These are phyloP conservation scores for Blastocystis sp. DNA, from an alignment of 352 stramenopile species.

Conservation along the genomic window DNA sequence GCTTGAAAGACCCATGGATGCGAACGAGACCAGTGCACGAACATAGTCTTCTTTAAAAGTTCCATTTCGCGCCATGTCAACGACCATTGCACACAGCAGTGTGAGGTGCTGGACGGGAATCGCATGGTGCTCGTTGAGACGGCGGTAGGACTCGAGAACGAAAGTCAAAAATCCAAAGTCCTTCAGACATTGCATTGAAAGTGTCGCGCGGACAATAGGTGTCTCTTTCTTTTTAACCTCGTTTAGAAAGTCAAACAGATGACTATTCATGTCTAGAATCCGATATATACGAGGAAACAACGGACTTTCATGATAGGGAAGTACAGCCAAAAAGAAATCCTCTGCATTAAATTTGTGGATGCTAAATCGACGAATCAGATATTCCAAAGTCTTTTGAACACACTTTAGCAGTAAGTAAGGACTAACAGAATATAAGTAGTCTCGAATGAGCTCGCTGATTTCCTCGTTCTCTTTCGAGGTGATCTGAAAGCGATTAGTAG, in stretches of 20 bases:
- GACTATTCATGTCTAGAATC: conserved; percentile 7
- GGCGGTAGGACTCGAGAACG: conserved; percentile 16
- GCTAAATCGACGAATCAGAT: conserved; percentile 50
- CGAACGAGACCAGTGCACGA: conserved; percentile 9
- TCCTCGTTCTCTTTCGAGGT: conserved; percentile 24
- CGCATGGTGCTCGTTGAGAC: not conserved
- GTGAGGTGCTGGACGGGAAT: conserved; percentile 40
- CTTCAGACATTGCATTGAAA: conserved; percentile 57
- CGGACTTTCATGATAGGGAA: conserved; percentile 46
- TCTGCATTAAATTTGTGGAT: conserved; percentile 58
- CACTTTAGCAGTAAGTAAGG: conserved; percentile 56
- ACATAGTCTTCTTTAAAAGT: conserved; percentile 2
- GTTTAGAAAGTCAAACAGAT: conserved; percentile 6
- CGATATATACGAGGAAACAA: conserved; percentile 27
- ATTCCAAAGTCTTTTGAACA: conserved; percentile 53
- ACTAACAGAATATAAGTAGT: conserved; percentile 53
- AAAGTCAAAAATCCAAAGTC: conserved; percentile 12
- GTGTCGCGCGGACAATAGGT: not conserved
- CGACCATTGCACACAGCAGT: conserved; percentile 5
- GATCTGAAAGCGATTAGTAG: not conserved
- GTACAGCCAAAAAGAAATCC: conserved; percentile 53
- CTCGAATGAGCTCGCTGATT: conserved; percentile 6
- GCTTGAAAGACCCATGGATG: not conserved
- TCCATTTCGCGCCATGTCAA: conserved; percentile 17
- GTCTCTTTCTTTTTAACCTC: conserved; percentile 22